Conservation (phyloP, 352 stramenopile species). For the Phytophthora megakarya region DNA sequence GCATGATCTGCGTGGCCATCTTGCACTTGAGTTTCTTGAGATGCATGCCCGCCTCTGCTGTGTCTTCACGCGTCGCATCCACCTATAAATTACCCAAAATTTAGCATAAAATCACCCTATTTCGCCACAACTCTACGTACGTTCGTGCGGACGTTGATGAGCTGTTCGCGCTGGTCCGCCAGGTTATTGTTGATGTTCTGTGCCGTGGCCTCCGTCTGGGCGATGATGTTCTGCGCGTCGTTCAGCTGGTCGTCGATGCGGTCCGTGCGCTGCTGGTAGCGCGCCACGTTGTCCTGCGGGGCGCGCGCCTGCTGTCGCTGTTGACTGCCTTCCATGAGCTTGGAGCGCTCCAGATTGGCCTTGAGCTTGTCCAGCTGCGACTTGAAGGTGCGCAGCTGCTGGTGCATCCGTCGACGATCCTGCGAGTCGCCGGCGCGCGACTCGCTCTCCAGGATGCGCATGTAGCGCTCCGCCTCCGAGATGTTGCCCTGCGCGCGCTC, state of each 20-base stretch:
- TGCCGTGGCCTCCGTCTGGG: constrained; percentile 67
- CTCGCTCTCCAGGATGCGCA: constrained; percentile 86
- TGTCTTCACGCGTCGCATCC: constrained; percentile 73
- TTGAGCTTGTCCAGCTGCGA: constrained; percentile 89
- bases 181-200: constrained; percentile 77
- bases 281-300: constrained; percentile 71
- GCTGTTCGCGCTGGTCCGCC: constrained; percentile 66
- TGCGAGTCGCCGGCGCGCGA: constrained; percentile 78
- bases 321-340: constrained; percentile 75
- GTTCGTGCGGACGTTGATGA: constrained; percentile 78
- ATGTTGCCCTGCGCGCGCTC: constrained; percentile 72
- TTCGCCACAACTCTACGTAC: constrained; percentile 36
- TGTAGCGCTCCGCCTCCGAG: constrained; percentile 79
- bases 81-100: constrained; percentile 39
- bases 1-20: constrained; percentile 72
- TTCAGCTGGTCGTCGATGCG: constrained; percentile 70
- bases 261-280: constrained; percentile 77
- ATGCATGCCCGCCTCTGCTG: constrained; percentile 66
- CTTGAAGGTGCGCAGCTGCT: constrained; percentile 84
- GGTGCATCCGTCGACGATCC: constrained; percentile 83
- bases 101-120: not conserved
- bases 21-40: constrained; percentile 85
- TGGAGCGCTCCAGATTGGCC: constrained; percentile 74
- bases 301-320: constrained; percentile 55
- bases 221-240: constrained; percentile 74